Conservation (phyloP, 345 rosid genomes). For the Rhizophora apiculata region DNA sequence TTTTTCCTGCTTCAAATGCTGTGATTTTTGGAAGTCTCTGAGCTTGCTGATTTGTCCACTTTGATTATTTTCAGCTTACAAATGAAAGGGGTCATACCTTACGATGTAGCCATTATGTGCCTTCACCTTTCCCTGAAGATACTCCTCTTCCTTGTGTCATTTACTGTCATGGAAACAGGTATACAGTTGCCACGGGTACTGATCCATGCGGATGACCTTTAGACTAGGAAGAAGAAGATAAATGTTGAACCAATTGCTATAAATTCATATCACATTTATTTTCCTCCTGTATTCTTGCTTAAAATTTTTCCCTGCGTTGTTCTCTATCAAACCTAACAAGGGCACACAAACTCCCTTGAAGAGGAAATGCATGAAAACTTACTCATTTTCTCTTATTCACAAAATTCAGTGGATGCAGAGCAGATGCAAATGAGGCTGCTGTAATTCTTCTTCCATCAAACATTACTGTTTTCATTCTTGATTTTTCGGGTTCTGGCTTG, state of each 20-base stretch:
- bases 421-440: conserved; percentile 38
- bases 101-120: conserved; percentile 31
- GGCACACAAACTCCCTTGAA: background rate
- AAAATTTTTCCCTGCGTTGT: background rate
- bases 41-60: background rate
- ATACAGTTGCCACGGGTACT: background rate
- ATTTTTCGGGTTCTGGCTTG: conserved; percentile 38
- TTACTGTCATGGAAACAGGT: conserved; percentile 40
- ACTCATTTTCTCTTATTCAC: conserved; percentile 15
- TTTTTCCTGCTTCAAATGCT: background rate
- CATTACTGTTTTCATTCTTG: conserved; percentile 32
- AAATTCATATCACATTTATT: background rate
- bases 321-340: background rate
- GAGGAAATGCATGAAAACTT: conserved; percentile 15
- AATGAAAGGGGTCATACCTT: conserved; percentile 29
- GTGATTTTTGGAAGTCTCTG: background rate
- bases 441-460: conserved; percentile 37
- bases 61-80: conserved; percentile 24
- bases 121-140: conserved; percentile 27
- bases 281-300: background rate
- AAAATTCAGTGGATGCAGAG: conserved; percentile 34
- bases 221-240: background rate
- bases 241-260: background rate
- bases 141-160: conserved; percentile 36
- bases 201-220: background rate